Conservation (phyloP, 2,329 filamentous ascomycete species). For the Pleoardoris graminearum region DNA sequence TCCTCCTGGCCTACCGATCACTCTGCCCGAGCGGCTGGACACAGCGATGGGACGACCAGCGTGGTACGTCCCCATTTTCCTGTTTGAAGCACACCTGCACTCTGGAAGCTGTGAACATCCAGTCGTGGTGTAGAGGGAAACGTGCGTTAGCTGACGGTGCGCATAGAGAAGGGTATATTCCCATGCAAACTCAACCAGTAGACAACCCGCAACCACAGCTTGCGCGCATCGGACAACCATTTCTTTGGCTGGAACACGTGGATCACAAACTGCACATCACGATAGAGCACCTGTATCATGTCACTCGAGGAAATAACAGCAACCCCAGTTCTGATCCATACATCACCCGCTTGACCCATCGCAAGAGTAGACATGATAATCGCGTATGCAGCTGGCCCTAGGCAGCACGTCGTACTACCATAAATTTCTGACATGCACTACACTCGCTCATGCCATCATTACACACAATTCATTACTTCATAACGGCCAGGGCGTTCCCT, state of each 20-base stretch:
- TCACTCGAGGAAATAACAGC: slow-evolving; percentile 23
- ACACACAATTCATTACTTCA: slow-evolving; percentile 4
- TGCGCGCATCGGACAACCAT: slow-evolving; percentile 15
- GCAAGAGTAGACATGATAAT: neutral
- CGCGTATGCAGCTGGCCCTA: neutral
- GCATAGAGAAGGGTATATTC: slow-evolving; percentile 40
- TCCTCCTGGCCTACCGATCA: slow-evolving; percentile 94
- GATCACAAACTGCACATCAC: slow-evolving; percentile 29
- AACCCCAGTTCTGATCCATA: slow-evolving; percentile 33
- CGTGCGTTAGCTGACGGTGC: slow-evolving; percentile 8
- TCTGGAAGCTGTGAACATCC: no score
- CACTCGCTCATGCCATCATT: neutral
- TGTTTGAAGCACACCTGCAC: no score
- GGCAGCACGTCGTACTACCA: neutral
- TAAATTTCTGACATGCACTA: no score
- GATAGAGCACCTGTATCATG: slow-evolving; percentile 30
- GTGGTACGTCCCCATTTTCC: slow-evolving; percentile 63
- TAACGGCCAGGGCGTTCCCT: neutral
- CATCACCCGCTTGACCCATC: neutral
- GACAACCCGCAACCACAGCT: slow-evolving; percentile 19
- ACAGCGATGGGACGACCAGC: slow-evolving; percentile 94
- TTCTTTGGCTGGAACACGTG: slow-evolving; percentile 22
- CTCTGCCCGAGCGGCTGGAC: slow-evolving; percentile 96
- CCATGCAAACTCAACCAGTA: slow-evolving; percentile 45
- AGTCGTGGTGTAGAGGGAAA: neutral